phyloP scores from a whole-genome alignment of 176 grass and related monocot species.

The Musa troglodytarum region DNA sequence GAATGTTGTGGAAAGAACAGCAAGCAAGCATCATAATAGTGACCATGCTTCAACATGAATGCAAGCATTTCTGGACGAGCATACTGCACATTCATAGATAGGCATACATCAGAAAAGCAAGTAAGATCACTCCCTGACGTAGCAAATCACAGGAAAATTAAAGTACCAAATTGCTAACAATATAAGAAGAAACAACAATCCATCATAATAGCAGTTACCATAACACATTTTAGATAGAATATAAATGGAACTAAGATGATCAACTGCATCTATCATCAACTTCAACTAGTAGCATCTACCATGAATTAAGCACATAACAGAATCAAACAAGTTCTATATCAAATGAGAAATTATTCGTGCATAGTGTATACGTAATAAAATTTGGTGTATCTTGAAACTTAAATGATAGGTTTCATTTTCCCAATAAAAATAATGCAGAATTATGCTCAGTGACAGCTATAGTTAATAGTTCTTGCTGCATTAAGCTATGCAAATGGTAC shows the following conservation, averaged over 20 bases:
- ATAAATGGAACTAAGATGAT: no score
- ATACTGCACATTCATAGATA: conserved; percentile 42
- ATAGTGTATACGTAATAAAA: background rate
- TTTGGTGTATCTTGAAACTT: background rate
- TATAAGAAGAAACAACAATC: no score
- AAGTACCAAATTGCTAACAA: no score
- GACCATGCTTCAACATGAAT: conserved; percentile 97
- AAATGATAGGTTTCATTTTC: background rate
- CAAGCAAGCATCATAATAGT: conserved; percentile 73
- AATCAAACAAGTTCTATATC: background rate
- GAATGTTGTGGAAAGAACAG: conserved; percentile 62
- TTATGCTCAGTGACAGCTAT: background rate
- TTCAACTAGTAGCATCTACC: background rate
- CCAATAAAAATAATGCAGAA: background rate
- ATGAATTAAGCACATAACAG: background rate
- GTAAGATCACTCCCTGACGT: background rate
- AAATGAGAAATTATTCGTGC: background rate
- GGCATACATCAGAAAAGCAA: no score
- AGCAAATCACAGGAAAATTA: background rate
- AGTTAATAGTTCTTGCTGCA: background rate
- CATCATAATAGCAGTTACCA: no score
- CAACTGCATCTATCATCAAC: background rate
- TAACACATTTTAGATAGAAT: no score
- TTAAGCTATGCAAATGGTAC: background rate
- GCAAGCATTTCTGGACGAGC: conserved; percentile 61